Evolutionary conservation across 192 early-diverging fungal species (phyloP), one percentile per base, ranked within the genome.

Genomic region (Geosiphon pyriformis): DNA sequence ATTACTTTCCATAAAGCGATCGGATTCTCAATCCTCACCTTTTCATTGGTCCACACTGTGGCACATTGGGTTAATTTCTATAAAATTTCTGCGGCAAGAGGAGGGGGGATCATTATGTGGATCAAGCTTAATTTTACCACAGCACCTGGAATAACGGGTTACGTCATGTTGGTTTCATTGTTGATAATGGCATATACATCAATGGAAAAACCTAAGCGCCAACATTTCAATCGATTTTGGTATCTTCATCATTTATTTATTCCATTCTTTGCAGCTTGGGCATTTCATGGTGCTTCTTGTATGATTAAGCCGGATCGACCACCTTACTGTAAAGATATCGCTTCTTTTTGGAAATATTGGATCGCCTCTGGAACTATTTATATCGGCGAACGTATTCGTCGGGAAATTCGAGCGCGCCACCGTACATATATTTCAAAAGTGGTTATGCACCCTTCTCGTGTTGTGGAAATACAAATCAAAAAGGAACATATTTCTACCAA

Each of bases 221-320:
- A 70, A 47, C 62, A 87, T 29, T 92, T 89, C 74, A 89, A 93
- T 77, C 46, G 81, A 55, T 92, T 93, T 72, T 92, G 89, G 81
- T 89, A 82, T 71, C 78, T 81, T 53, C 91, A 93, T 75, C 90
- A 93, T 67, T 76, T 90, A 17, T 88, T 85, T 65, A 65, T 91
- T 34, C 69, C 82, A 8, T 90, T 82, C 69, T 85, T 86, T 74
- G 72, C 81, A 22, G 69, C 83, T 33, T 78, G 90, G 47, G 87
- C 89, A 59, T 78, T 92, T 56, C 91, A 93, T 62, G 80, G 83
- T 49, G 72, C 74, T 23, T 82, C 78, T 67, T 80, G 72, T 65
- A 69, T 84, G 52, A 74, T 84, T 52, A 78, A 75, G 49, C 72
- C 73, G 0, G 72, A 80, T 26, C 62, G 78, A 15, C 61, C 60